A percentile compares a stretch with the other conserved stretches of the same genome.
Conservation (phyloP, 352 stramenopile species). For the Thalassiosira sp. region DNA sequence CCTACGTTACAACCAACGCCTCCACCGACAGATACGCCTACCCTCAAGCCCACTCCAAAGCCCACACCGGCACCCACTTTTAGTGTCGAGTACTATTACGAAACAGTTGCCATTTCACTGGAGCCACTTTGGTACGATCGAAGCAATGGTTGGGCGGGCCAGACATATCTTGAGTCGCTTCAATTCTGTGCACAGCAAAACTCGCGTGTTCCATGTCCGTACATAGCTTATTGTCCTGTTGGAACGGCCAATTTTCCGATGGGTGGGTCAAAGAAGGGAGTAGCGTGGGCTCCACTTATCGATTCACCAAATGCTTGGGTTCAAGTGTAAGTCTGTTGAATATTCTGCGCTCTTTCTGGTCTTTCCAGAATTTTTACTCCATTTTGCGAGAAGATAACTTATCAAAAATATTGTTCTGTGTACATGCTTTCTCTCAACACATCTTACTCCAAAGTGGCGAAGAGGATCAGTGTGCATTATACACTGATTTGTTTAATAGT, state of each 20-base stretch:
- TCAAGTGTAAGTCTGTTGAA: conserved; percentile 2
- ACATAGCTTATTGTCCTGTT: conserved; percentile 29
- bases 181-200: conserved; percentile 31
- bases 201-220: conserved; percentile 28
- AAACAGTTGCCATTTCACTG: not conserved
- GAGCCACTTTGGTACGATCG: conserved; percentile 16
- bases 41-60: not conserved
- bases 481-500: not conserved
- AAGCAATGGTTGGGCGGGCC: conserved; percentile 1
- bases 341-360: no score
- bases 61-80: not conserved
- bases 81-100: conserved; percentile 1
- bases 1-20: not conserved
- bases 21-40: conserved; percentile 1
- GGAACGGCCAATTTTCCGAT: conserved; percentile 9
- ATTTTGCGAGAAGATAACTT: no score
- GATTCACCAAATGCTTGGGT: conserved; percentile 20
- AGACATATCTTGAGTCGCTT: conserved; percentile 26
- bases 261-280: conserved; percentile 16
- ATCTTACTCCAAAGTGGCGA: conserved; percentile 7
- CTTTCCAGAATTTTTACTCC: no score
- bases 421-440: not conserved
- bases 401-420: no score
- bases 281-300: conserved; percentile 15
- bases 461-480: conserved; percentile 21